phyloP scores from a whole-genome alignment of 192 early-diverging fungal species.

The Coemansia umbellata region DNA sequence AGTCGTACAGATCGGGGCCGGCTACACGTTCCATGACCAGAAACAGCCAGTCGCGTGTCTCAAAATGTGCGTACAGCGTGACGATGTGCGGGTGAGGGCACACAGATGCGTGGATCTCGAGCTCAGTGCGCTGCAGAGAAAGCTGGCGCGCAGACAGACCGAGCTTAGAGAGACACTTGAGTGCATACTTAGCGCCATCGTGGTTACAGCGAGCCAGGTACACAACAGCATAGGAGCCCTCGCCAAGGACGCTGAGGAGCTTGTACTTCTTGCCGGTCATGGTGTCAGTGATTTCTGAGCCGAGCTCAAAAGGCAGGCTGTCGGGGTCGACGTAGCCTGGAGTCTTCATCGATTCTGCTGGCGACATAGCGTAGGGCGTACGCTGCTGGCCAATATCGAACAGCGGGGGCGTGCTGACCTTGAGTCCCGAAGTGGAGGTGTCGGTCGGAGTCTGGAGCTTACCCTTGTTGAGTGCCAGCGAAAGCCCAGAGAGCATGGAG shows the following conservation, averaged over 20 bases:
- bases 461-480: slow-evolving; percentile 46
- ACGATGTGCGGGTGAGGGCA: slow-evolving; percentile 67
- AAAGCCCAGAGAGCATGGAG: slow-evolving; percentile 40
- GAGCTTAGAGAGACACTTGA: slow-evolving; percentile 70
- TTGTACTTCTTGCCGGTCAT: slow-evolving; percentile 40
- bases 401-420: slow-evolving; percentile 17
- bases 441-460: slow-evolving; percentile 6
- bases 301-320: slow-evolving; percentile 49
- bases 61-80: slow-evolving; percentile 61
- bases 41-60: slow-evolving; percentile 57
- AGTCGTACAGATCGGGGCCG: slow-evolving; percentile 55
- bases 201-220: slow-evolving; percentile 61
- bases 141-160: slow-evolving; percentile 56
- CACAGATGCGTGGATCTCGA: slow-evolving; percentile 59
- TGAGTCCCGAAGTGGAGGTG: neutral
- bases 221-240: slow-evolving; percentile 75
- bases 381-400: slow-evolving; percentile 36
- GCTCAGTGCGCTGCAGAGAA: slow-evolving; percentile 63
- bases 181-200: slow-evolving; percentile 58
- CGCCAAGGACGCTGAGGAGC: slow-evolving; percentile 58
- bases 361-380: slow-evolving; percentile 47
- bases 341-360: slow-evolving; percentile 46
- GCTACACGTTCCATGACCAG: slow-evolving; percentile 62
- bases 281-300: slow-evolving; percentile 42
- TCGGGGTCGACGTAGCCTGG: slow-evolving; percentile 48